Conservation (phyloP, 441 rosid species). For the Brassica balearica region DNA sequence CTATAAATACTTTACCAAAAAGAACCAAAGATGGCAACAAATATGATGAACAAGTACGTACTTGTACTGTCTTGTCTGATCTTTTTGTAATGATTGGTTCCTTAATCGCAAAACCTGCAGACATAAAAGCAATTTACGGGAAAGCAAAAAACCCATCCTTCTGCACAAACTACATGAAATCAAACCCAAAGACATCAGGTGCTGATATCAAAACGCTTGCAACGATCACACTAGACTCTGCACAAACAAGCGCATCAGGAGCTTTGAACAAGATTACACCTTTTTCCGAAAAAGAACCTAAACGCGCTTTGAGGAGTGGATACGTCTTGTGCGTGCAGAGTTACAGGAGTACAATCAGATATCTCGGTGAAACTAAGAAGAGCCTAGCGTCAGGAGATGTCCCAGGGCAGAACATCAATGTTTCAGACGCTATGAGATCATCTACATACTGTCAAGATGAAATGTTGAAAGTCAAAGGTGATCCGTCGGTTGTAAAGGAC, state of each 20-base stretch:
- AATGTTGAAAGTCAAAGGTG: slow-evolving; percentile 23
- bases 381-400: slow-evolving; percentile 22
- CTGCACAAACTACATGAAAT: slow-evolving; percentile 34
- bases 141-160: slow-evolving; percentile 38
- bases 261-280: slow-evolving; percentile 4
- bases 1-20: neutral
- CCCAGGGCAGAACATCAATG: slow-evolving; percentile 32
- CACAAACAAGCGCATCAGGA: slow-evolving; percentile 35
- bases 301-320: slow-evolving; percentile 16
- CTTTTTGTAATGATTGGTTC: slow-evolving; percentile 31
- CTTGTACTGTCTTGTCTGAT: slow-evolving; percentile 24
- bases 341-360: slow-evolving; percentile 31
- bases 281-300: slow-evolving; percentile 4
- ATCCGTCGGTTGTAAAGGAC: slow-evolving; percentile 24
- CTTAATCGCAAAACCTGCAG: slow-evolving; percentile 33
- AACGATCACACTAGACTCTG: slow-evolving; percentile 28
- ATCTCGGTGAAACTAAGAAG: slow-evolving; percentile 31
- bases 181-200: slow-evolving; percentile 29
- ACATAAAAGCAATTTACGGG: slow-evolving; percentile 26
- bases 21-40: slow-evolving; percentile 29
- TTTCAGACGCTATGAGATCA: slow-evolving; percentile 39
- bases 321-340: slow-evolving; percentile 20
- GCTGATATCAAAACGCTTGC: slow-evolving; percentile 35
- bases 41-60: neutral
- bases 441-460: slow-evolving; percentile 30